phyloP scores from a whole-genome alignment of 441 rosid genomes.

The Adansonia rubrostipa region DNA sequence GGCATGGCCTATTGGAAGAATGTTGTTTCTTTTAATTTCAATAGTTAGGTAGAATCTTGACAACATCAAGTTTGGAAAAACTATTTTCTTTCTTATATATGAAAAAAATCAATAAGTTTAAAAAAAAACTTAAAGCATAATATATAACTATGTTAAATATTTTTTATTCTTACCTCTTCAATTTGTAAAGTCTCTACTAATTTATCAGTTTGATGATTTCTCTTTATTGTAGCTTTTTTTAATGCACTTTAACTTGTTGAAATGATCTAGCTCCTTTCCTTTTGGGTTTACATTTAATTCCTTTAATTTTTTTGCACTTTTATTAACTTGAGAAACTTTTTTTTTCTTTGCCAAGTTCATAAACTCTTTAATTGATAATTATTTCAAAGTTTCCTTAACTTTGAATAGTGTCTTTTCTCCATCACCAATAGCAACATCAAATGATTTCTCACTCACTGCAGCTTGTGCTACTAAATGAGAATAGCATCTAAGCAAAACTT shows the following conservation, averaged over 20 bases:
- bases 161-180: not conserved
- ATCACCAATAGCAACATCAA: not conserved
- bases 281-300: not conserved
- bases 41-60: too few species aligned
- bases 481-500: not conserved
- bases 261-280: not conserved
- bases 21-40: too few species aligned
- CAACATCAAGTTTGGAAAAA: too few species aligned
- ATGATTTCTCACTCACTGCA: not conserved
- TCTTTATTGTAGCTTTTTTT: not conserved
- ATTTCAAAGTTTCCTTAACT: not conserved
- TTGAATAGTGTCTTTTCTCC: not conserved
- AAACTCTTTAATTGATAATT: not conserved
- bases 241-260: not conserved
- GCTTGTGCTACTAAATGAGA: not conserved
- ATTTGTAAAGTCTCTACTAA: not conserved
- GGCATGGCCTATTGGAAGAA: too few species aligned
- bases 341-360: not conserved
- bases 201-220: not conserved
- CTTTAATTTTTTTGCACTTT: not conserved
- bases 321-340: not conserved
- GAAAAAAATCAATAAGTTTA: too few species aligned
- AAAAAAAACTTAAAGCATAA: too few species aligned
- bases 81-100: too few species aligned
- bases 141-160: too few species aligned